Evolutionary conservation across 169 alveolate species (phyloP), one percentile per base, ranked within the genome.

Genomic region (Cryptosporidium muris): DNA sequence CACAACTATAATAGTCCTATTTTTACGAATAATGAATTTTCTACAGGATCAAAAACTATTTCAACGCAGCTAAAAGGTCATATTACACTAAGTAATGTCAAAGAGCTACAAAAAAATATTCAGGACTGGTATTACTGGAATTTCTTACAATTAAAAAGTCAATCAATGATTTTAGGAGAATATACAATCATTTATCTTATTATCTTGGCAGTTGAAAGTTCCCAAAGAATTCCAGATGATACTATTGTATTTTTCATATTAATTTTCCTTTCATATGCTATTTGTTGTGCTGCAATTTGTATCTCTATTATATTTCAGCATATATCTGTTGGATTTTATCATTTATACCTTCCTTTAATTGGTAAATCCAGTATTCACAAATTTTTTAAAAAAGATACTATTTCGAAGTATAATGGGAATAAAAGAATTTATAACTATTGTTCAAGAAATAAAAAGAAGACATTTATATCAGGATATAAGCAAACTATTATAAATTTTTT

Each of bases 161-260:
- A 62, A 47, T 74, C 85, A 43, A 11, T 74, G 9, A 43, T 60
- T 8, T 63, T 74, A 43, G 85, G 85, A 5, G 85, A 74, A 34
- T 74, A 56, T 37, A 58, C 60, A 63, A 58, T 74, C 8, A 54
- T 74, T 56, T 74, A 74, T 49, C 48, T 74, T 34, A 58, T 74
- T 25, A 74, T 74, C 8, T 45, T 62, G 37, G 85, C 63, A 2
- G 60, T 74, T 2, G 85, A 74, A 36, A 58, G 54, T 8, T 74
- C 85, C 8, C 54, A 74, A 12, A 37, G 85, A 38, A 74, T 74
- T 58, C 85, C 85, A 11, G 45, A 63, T 45, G 85, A 68, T 5
- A 68, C 60, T 1, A 58, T 48, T 6, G 25, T 74, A 3, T 74
- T 74, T 52, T 74, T 74, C 60, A 38, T 74, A 6, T 7, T 74